Evolutionary conservation across 1,284 basidiomycete genomes (phyloP), one percentile per base, ranked within the genome.

Genomic region (Singerocomus inundabilis): DNA sequence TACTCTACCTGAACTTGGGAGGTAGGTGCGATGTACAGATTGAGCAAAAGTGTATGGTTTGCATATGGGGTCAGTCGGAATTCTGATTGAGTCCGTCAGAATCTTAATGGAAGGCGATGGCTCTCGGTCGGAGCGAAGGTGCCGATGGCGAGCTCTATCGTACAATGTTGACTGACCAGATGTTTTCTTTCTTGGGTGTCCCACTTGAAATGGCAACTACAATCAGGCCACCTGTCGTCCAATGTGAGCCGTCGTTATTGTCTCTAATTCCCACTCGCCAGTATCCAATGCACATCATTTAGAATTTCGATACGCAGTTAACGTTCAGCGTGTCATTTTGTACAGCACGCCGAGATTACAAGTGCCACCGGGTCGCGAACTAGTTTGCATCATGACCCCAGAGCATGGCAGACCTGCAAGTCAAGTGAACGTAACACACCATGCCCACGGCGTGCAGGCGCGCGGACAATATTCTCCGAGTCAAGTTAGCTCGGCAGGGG

Each of bases 381-480:
- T 28, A 35, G 40, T 45, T 37, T 37, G 25, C 10, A 38, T 10
- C 16, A 35, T 30, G 28, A 34, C 29, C 15, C 18, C 21, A 25
- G 36, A 18, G 42, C 30, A 15, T n/a, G 48, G 40, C 35, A 31
- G 13, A 36, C 42, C 26, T 13, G n/a, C 37, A 33, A 7, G 32
- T 45, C 49, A 35, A 29, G 37, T 30, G 33, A 40, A 16, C n/a
- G 26, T 37, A 39, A 33, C 21, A 42, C 24, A 7, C 8, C 33
- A 21, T 45, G 32, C 35, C 16, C 16, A 36, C 44, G 7, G 59
- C 62, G 56, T 54, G 18, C 56, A 66, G 43, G 66, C 64, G 33
- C 63, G 61, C 61, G 66, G 44, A 57, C 57, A 26, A 60, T 64
- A 46, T 53, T 45, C 25, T 29, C 54, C 30, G 57, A 67, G 59